phyloP scores from a whole-genome alignment of 495 filamentous ascomycete genomes.

The Penicillium arizonense region DNA sequence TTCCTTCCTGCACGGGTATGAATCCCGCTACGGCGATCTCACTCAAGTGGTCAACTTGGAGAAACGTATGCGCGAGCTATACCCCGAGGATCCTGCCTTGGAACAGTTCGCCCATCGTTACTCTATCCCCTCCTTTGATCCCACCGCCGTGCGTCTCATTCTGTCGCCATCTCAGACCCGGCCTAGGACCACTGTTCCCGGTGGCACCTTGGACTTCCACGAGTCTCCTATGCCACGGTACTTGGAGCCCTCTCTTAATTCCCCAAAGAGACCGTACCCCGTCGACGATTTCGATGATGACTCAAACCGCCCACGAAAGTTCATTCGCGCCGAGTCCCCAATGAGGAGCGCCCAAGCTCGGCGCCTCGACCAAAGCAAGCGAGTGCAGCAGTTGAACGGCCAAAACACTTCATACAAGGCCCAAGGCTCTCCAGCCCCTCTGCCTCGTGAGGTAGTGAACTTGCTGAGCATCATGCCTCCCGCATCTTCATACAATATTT shows the following conservation, averaged over 20 bases:
- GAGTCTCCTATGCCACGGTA: conserved; percentile 55
- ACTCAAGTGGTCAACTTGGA: conserved; percentile 86
- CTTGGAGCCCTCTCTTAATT: conserved; percentile 51
- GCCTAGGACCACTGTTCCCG: conserved; percentile 48
- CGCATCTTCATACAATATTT: conserved; percentile 66
- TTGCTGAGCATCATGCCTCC: conserved; percentile 80
- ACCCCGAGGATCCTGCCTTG: conserved; percentile 79
- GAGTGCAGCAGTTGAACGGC: conserved; percentile 39
- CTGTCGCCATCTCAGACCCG: conserved; percentile 76
- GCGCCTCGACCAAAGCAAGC: conserved; percentile 75
- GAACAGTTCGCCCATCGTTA: conserved; percentile 74
- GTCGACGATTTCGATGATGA: conserved; percentile 72
- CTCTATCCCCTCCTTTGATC: conserved; percentile 65
- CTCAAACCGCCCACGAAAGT: conserved; percentile 68
- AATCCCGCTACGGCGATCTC: conserved; percentile 90
- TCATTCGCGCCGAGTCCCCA: conserved; percentile 78
- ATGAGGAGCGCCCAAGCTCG: conserved; percentile 82
- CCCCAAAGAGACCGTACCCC: conserved; percentile 72
- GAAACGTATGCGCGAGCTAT: conserved; percentile 87
- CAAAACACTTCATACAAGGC: conserved; percentile 38
- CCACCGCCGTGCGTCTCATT: conserved; percentile 74
- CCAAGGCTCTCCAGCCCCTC: conserved; percentile 45
- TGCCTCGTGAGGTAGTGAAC: conserved; percentile 80
- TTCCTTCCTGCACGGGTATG: conserved; percentile 87
- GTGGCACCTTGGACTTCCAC: conserved; percentile 36